Conservation (phyloP, 1,284 basidiomycete genomes). For the Pseudozyma sp. region DNA sequence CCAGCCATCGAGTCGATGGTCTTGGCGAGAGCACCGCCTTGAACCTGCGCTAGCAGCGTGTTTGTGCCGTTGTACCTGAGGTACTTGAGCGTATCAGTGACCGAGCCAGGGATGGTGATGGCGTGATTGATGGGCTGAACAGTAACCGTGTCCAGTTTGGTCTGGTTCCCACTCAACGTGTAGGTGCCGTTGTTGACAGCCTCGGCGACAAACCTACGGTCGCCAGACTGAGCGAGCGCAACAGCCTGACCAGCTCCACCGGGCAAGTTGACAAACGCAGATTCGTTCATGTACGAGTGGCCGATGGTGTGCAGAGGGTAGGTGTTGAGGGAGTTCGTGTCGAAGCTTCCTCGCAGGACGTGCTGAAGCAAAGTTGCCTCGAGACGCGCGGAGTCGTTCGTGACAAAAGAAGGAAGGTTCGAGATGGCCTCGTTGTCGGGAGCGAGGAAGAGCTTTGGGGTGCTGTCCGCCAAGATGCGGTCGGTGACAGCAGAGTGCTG, state of each 20-base stretch:
- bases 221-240: conserved; percentile 32
- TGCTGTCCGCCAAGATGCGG: conserved; percentile 42
- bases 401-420: conserved; percentile 45
- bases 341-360: conserved; percentile 47
- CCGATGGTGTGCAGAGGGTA: conserved; percentile 53
- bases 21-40: conserved; percentile 30
- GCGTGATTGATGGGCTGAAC: conserved; percentile 51
- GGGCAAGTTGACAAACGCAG: conserved; percentile 37
- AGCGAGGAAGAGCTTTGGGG: conserved; percentile 46
- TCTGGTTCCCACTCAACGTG: not conserved
- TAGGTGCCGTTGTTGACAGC: conserved; percentile 52
- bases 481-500: conserved; percentile 46
- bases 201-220: conserved; percentile 35
- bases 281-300: conserved; percentile 46
- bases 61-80: conserved; percentile 28
- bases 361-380: conserved; percentile 55
- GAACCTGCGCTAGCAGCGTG: conserved; percentile 29
- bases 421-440: conserved; percentile 49
- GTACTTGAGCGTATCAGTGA: conserved; percentile 44
- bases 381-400: conserved; percentile 42
- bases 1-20: conserved; percentile 49
- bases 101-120: conserved; percentile 53
- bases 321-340: conserved; percentile 26
- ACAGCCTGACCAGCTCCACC: conserved; percentile 58
- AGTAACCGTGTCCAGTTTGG: conserved; percentile 40